Percentiles rank a stretch among this genome's conserved stretches.
Evolutionary conservation across 2,329 filamentous ascomycete species (phyloP).

Genomic region (Leptoxyphium fumago): DNA sequence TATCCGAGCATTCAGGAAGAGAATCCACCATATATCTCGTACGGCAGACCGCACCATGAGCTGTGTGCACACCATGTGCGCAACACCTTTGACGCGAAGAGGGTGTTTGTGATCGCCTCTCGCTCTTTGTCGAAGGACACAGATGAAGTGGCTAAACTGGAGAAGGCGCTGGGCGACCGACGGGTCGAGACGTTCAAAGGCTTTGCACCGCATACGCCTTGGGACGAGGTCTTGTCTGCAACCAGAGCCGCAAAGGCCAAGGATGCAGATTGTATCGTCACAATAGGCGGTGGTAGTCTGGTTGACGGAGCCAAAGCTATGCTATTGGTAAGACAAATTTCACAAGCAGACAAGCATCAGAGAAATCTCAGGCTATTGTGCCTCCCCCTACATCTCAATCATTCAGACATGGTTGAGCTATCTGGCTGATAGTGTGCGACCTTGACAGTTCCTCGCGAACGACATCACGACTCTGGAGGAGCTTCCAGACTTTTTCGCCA

Average conservation of each 20-base stretch:
- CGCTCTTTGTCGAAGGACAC: slow-evolving; percentile 35
- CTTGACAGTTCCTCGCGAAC: slow-evolving; percentile 2
- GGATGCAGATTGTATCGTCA: slow-evolving; percentile 37
- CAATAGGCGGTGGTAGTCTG: slow-evolving; percentile 40
- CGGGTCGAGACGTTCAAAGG: slow-evolving; percentile 34
- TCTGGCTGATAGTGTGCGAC: no score
- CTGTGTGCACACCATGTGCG: slow-evolving; percentile 31
- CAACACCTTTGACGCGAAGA: slow-evolving; percentile 29
- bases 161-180: slow-evolving; percentile 23
- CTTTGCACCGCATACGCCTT: slow-evolving; percentile 40
- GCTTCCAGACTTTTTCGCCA: background rate
- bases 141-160: slow-evolving; percentile 28
- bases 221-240: slow-evolving; percentile 37
- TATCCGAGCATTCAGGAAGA: no score
- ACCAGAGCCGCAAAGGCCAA: slow-evolving; percentile 24
- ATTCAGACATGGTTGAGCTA: no score
- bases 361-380: no score
- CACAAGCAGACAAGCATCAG: no score
- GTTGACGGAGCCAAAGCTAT: slow-evolving; percentile 42
- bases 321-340: slow-evolving; percentile 22
- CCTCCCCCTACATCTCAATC: no score
- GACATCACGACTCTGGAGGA: slow-evolving; percentile 3
- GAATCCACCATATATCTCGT: slow-evolving; percentile 25
- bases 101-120: slow-evolving; percentile 39
- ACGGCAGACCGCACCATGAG: slow-evolving; percentile 32